phyloP scores from a whole-genome alignment of 805 yeast genomes.

The Myxozyma sirexii region DNA sequence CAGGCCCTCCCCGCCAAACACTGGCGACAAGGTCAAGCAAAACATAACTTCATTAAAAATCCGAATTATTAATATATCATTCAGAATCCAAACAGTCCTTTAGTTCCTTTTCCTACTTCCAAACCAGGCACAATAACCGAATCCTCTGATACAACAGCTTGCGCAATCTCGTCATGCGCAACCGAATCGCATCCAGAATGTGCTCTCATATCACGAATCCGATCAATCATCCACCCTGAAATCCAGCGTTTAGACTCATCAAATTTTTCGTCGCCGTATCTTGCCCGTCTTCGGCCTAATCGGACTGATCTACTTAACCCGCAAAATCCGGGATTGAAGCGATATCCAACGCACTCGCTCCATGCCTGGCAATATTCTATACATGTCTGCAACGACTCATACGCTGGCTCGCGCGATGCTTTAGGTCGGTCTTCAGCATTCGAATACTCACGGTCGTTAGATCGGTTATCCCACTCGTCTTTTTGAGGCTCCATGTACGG shows the following conservation, averaged over 20 bases:
- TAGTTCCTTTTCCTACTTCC: not conserved
- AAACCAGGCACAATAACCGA: conserved; percentile 14
- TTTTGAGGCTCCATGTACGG: conserved; percentile 18
- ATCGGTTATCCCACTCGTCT: conserved; percentile 29
- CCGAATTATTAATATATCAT: not conserved
- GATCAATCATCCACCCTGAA: conserved; percentile 18
- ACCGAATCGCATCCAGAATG: conserved; percentile 8
- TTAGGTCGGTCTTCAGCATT: conserved; percentile 1
- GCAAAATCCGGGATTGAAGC: conserved; percentile 17
- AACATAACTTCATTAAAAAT: not conserved
- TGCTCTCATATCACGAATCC: conserved; percentile 23
- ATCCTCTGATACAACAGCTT: not conserved
- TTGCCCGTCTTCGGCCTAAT: conserved; percentile 10
- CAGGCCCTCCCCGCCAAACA: too few relatives aligned
- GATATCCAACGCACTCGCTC: conserved; percentile 21
- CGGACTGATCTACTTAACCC: conserved; percentile 15
- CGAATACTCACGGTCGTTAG: conserved; percentile 26
- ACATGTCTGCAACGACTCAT: conserved; percentile 20
- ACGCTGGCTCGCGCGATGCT: conserved; percentile 21
- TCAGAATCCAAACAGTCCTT: conserved; percentile 4
- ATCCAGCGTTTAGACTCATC: conserved; percentile 14
- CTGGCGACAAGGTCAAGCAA: too few relatives aligned
- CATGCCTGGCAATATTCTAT: conserved; percentile 16
- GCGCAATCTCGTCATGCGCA: conserved; percentile 7
- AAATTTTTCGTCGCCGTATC: conserved; percentile 18